A percentile compares a stretch with the other conserved stretches of the same genome.
Evolutionary conservation across 2,329 filamentous ascomycete species (phyloP).

Genomic region (Juglanconis sp.): DNA sequence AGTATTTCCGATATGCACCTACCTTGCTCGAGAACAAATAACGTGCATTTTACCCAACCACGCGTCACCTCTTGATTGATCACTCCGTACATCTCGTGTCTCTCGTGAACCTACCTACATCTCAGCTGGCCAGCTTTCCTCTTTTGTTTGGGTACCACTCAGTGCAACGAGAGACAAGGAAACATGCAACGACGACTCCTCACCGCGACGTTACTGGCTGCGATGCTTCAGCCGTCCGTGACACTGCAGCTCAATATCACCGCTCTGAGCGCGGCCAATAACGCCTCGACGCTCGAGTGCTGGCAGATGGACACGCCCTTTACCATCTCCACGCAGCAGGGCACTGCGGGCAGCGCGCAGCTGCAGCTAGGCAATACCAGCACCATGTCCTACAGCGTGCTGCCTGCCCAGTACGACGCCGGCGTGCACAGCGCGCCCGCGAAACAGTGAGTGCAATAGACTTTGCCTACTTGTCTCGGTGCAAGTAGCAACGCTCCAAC

Average conservation of each 20-base stretch:
- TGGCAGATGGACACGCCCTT: constrained; percentile 40
- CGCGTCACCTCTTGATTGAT: no score
- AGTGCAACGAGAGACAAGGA: not conserved
- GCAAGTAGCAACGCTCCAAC: no score
- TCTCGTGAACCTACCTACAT: no score
- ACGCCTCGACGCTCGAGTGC: constrained; percentile 41
- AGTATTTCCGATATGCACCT: no score
- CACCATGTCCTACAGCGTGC: constrained; percentile 33
- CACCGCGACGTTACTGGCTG: not conserved
- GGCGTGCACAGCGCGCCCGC: constrained; percentile 40
- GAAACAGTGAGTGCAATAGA: constrained; percentile 33
- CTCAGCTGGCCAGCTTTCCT: not conserved
- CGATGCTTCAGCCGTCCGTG: not conserved
- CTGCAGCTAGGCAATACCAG: constrained; percentile 30
- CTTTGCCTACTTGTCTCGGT: no score
- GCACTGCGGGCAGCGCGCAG: constrained; percentile 28
- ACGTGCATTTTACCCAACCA: no score
- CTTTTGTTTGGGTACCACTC: not conserved
- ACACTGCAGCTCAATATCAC: constrained; percentile 38
- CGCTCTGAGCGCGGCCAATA: constrained; percentile 33
- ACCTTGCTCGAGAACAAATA: no score
- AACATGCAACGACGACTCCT: not conserved
- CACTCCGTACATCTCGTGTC: no score
- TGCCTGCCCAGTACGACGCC: constrained; percentile 35
- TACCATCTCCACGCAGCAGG: constrained; percentile 27